These are phyloP conservation scores for Sclerotiophoma versabilis DNA, from an alignment of 2,329 filamentous ascomycete genomes.

Conservation along the genomic window DNA sequence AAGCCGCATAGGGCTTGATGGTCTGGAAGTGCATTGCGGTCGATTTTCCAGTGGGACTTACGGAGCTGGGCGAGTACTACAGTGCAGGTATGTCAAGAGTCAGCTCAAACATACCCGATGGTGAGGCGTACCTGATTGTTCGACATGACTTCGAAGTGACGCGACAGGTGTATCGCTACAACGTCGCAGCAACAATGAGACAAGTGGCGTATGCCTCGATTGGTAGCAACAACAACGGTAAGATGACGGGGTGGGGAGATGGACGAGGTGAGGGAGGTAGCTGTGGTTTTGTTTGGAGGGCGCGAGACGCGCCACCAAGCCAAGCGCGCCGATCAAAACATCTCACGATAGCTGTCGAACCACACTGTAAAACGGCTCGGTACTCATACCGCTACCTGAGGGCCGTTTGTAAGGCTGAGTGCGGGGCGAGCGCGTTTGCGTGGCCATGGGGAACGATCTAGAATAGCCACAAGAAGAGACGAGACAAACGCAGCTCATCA, in stretches of 20 bases:
- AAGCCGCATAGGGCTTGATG: slow-evolving; percentile 7
- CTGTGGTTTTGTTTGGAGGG: not conserved
- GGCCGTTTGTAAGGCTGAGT: not conserved
- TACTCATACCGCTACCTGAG: not conserved
- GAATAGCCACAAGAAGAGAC: not conserved
- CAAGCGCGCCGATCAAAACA: not conserved
- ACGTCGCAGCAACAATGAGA: not conserved
- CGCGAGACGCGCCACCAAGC: slow-evolving; percentile 10
- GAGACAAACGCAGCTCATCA: slow-evolving; percentile 5
- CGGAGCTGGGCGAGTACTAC: slow-evolving; percentile 1
- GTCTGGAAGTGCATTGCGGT: slow-evolving; percentile 5
- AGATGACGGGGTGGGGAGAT: not conserved
- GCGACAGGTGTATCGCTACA: not conserved
- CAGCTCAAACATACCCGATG: not conserved
- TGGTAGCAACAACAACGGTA: no score
- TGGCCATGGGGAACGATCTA: not conserved
- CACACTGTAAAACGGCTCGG: not conserved
- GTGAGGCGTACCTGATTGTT: slow-evolving; percentile 6
- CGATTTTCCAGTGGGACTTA: not conserved
- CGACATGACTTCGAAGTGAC: not conserved
- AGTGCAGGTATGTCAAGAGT: not conserved
- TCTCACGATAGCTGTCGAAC: not conserved
- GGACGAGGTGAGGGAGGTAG: not conserved
- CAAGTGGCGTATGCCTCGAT: not conserved
- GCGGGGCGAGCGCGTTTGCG: not conserved